Conservation (phyloP, 2,329 filamentous ascomycete genomes). For the Simplicillium aogashimaense region DNA sequence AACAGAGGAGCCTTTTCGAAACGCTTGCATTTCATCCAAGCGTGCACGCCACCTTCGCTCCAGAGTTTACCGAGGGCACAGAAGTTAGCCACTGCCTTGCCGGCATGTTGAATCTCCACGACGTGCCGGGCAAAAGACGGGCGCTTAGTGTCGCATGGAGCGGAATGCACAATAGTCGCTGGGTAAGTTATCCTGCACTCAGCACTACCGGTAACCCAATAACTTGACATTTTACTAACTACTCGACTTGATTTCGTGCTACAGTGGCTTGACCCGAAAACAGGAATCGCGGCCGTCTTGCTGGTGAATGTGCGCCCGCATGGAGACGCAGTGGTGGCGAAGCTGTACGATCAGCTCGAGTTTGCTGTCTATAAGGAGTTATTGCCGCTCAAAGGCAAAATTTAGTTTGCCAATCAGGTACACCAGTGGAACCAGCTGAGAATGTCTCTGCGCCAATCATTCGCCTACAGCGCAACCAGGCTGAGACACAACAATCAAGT, state of each 20-base stretch:
- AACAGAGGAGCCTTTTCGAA: conserved; percentile 11
- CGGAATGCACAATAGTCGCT: conserved; percentile 31
- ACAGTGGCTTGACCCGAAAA: conserved; percentile 25
- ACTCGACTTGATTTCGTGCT: neutral
- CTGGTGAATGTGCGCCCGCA: conserved; percentile 27
- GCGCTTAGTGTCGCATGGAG: conserved; percentile 33
- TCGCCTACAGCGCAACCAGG: no score
- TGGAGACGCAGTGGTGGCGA: conserved; percentile 23
- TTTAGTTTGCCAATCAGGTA: neutral
- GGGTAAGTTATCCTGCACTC: conserved; percentile 21
- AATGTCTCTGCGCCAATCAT: no score
- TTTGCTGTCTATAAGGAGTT: conserved; percentile 22
- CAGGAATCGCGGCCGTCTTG: conserved; percentile 28
- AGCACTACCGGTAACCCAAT: no score
- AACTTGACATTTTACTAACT: neutral
- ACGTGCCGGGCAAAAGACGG: conserved; percentile 27
- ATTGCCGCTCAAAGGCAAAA: neutral
- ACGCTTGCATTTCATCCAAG: conserved; percentile 9
- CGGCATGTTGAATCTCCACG: conserved; percentile 27
- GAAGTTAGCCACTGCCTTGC: conserved; percentile 26
- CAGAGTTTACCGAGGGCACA: conserved; percentile 23
- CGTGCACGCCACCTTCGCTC: conserved; percentile 17
- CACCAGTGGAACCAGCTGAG: no score
- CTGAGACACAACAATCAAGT: no score
- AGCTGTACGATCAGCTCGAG: conserved; percentile 29